phyloP scores from a whole-genome alignment of 805 yeast species.

The Tetrapisispora phaffii region DNA sequence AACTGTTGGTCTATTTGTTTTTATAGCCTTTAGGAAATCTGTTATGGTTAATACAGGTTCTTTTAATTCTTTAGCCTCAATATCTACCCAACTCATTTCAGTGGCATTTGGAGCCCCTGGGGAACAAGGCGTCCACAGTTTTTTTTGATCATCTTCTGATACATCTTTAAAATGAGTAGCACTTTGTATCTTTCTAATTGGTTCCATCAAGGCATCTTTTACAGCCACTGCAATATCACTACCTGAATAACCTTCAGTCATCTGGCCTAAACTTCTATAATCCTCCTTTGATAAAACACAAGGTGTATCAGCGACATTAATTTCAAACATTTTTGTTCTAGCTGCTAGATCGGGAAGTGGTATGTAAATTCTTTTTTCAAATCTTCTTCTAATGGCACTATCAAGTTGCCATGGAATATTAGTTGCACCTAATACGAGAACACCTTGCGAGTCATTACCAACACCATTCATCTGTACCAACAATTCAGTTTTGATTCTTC shows the following conservation, averaged over 20 bases:
- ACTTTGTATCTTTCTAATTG: constrained; percentile 86
- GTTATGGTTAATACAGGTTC: constrained; percentile 86
- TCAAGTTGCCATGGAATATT: constrained; percentile 98
- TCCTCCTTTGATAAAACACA: constrained; percentile 68
- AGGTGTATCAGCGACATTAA: constrained; percentile 85
- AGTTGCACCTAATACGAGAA: constrained; percentile 91
- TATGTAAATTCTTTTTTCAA: constrained; percentile 89
- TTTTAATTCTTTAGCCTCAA: constrained; percentile 75
- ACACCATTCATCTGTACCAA: constrained; percentile 99
- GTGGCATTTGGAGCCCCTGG: constrained; percentile 86
- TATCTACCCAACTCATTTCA: constrained; percentile 91
- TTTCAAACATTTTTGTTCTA: constrained; percentile 84
- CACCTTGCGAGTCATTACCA: constrained; percentile 89
- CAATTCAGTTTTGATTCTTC: constrained; percentile 92
- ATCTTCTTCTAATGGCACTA: constrained; percentile 93
- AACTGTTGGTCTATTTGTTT: constrained; percentile 89
- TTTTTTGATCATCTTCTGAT: constrained; percentile 30
- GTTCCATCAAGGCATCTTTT: constrained; percentile 96
- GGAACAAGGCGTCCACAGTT: constrained; percentile 79
- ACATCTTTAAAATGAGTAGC: constrained; percentile 86
- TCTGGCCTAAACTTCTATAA: constrained; percentile 66
- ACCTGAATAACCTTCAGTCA: constrained; percentile 97
- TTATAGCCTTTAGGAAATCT: constrained; percentile 88
- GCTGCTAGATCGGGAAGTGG: constrained; percentile 93
- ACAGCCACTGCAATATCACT: constrained; percentile 95